Evolutionary conservation across 1,284 basidiomycete genomes (phyloP), one percentile per base, ranked within the genome.

Genomic region (Phlebopus sp.): DNA sequence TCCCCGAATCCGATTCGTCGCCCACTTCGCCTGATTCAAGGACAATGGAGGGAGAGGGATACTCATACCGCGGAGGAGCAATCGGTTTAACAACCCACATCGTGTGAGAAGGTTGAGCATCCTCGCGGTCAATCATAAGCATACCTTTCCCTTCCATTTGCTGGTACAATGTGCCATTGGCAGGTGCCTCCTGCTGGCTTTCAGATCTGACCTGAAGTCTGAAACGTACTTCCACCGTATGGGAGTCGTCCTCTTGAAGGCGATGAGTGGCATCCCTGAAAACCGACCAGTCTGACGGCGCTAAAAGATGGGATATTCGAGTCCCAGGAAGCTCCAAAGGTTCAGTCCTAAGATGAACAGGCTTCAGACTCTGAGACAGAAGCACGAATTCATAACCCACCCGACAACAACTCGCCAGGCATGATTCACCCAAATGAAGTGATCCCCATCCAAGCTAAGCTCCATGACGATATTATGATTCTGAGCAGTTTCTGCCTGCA

Each of bases 31-130:
- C 78, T 7, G 66, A 69, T 57, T 82, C 82, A 50, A 82, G 66
- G 37, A 79, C 65, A 43, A 83, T 80, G 39, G 75, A 67, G 9
- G 80, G 78, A 30, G 73, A 77, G 43, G 81, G 74, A 56, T 81
- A 71, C 57, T 87, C 79, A 57, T 77, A 81, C 47, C 84, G 81
- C 37, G 86, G 78, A 40, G 79, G 69, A 32, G 82, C 78, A 39
- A 92, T 82, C 17, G 96, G 92, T 60, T 91, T 94, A 65, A 97
- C 84, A 36, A 98, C 95, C 97, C 97, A 99, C 95, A 99, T 98
- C 4, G 96, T 97, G 68, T 99, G 97, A 18, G 94, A 92, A 2
- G 92, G 85, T 51, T 81, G 78, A 4, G 88, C 88, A 46, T 86
- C 86, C 62, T 92, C 83, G 30, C 92, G 84, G 68, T 97, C 93